Conservation (phyloP, 768 basidiomycete species). For the Trametes maxima region DNA sequence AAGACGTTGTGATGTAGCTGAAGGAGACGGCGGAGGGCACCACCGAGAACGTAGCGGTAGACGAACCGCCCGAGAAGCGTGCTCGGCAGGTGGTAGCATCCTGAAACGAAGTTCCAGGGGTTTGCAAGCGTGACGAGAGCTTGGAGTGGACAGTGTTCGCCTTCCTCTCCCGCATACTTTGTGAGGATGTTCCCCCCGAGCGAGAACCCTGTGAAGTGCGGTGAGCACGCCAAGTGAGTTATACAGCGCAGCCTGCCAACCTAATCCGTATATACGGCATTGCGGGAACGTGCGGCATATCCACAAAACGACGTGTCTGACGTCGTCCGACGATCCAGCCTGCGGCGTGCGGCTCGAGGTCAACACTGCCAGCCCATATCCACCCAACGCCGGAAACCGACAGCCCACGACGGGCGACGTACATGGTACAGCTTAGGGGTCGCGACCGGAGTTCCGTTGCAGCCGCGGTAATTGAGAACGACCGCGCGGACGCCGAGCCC, state of each 20-base stretch:
- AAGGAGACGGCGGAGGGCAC: slow-evolving; percentile 24
- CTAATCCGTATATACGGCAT: slow-evolving; percentile 24
- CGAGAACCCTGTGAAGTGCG: slow-evolving; percentile 24
- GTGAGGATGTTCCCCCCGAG: slow-evolving; percentile 29
- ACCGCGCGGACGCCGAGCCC: slow-evolving; percentile 28
- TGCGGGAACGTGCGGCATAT: slow-evolving; percentile 26
- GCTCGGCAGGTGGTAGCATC: slow-evolving; percentile 13
- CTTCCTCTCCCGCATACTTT: slow-evolving; percentile 30
- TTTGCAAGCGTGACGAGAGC: slow-evolving; percentile 28
- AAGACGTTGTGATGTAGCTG: slow-evolving; percentile 22
- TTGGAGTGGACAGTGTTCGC: slow-evolving; percentile 25
- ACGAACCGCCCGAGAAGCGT: slow-evolving; percentile 17
- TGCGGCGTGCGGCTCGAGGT: neutral
- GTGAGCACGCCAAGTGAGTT: neutral
- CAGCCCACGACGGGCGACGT: neutral
- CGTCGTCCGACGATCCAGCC: slow-evolving; percentile 31
- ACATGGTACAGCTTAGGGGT: slow-evolving; percentile 30
- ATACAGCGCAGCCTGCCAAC: slow-evolving; percentile 8
- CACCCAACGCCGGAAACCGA: neutral
- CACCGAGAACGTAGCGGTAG: slow-evolving; percentile 28
- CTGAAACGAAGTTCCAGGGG: slow-evolving; percentile 27
- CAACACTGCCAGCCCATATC: neutral
- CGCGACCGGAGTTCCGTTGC: slow-evolving; percentile 26
- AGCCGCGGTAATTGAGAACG: slow-evolving; percentile 31
- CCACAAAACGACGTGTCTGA: slow-evolving; percentile 25